Percentiles rank a stretch among this genome's conserved stretches.
Evolutionary conservation across 176 grass and related monocot genomes (phyloP).

Genomic region (Zea mays): Zm-B73-REFERENCE-NAM-5.0 NC_050104.1:47799501-47800000

Average conservation of each 20-base stretch:
- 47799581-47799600: too few relatives aligned
- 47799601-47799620: background rate
- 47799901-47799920: background rate
- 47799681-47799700: background rate
- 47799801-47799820: background rate
- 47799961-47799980: background rate
- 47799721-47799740: background rate
- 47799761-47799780: background rate
- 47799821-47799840: background rate
- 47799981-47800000: background rate
- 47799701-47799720: background rate
- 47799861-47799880: background rate
- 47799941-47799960: background rate
- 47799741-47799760: background rate
- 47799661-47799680: background rate
- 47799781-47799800: too few relatives aligned
- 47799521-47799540: too few relatives aligned
- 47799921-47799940: constrained; percentile 14
- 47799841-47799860: background rate
- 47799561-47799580: too few relatives aligned
- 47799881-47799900: constrained; percentile 1
- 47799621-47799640: background rate
- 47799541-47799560: too few relatives aligned
- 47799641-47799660: background rate
- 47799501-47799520: too few relatives aligned